Base-by-base conservation (phyloP, 2,329 filamentous ascomycete genomes). In the Pyrenophora graminea region DNA sequence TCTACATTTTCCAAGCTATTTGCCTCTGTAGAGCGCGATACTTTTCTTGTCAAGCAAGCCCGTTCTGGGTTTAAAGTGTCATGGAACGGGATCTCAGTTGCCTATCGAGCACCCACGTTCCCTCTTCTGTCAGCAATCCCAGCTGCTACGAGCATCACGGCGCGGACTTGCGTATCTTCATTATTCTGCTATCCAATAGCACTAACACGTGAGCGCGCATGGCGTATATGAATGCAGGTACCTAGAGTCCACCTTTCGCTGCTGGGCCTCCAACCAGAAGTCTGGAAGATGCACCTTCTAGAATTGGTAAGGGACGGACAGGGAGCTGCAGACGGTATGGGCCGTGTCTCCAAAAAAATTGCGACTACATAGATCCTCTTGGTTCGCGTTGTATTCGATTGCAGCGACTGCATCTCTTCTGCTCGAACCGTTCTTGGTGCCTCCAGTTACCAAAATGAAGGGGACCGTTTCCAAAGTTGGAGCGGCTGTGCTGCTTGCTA, bases 161-260 rank as follows among this genome's bases (percentile, higher is more conserved):
- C 54, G 48, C 48, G 48, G 51, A 56, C 54, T 57, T 10, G 54
- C 45, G 43, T 50, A 58, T 53, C 53, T 59, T 68, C 61, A 60
- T 63, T 59, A 56, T 45, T 18, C 34, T 53, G 53, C 48, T 55
- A 58, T 48, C 69, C 69, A 71, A 71, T 70, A 43, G 61, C 61
- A 43, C 42, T 33, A 36, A 57, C 67, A 71, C 67, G 64, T 68
- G 67, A 66, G 48, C 43, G 45, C 50, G 42, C 51, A 48, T 60
- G 59, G 63, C 51, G 45, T 52, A 42, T 32, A 61, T 68, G 65
- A 63, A 71, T 68, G 67, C 64, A 71, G 64, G 64, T 62, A 67
- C 69, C 53, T 30, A 30, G 27, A 30, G 38, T 40, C 19, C 30
- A 23, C 34, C 41, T 38, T 47, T 62, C 61, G 60, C 59, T 44